Percentiles rank a stretch among this genome's conserved stretches.
These are phyloP conservation scores for Claviceps africana DNA, from an alignment of 2,329 filamentous ascomycete genomes.

Conservation along the genomic window DNA sequence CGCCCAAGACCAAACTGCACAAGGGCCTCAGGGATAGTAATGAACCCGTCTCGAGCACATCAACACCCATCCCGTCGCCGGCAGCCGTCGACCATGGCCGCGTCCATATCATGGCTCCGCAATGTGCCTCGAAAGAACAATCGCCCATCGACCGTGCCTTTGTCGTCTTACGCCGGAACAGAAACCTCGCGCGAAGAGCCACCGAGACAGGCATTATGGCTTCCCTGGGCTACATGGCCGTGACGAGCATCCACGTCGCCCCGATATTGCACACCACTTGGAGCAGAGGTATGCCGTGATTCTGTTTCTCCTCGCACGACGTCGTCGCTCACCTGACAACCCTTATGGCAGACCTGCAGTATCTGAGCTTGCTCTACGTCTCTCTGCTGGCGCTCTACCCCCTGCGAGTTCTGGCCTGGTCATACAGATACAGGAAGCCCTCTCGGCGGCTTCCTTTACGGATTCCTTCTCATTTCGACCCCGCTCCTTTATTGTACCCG, in stretches of 20 bases:
- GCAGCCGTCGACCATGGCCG: conserved; percentile 29
- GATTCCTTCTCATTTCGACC: conserved; percentile 71
- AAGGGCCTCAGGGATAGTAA: conserved; percentile 61
- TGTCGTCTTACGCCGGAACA: conserved; percentile 27
- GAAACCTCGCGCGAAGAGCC: conserved; percentile 36
- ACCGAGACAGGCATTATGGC: conserved; percentile 39
- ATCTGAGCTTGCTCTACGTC: conserved; percentile 21
- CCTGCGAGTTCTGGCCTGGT: conserved; percentile 39
- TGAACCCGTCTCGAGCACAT: conserved; percentile 38
- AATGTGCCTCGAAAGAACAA: conserved; percentile 6
- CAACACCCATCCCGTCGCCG: conserved; percentile 41
- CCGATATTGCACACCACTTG: conserved; percentile 29
- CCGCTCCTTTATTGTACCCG: conserved; percentile 81
- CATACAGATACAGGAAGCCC: conserved; percentile 25
- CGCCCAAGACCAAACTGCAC: conserved; percentile 55
- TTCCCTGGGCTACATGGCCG: conserved; percentile 34
- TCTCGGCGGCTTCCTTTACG: conserved; percentile 27
- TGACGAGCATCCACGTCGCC: conserved; percentile 31
- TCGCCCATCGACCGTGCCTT: conserved; percentile 10
- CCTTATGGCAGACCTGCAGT: conserved; percentile 26
- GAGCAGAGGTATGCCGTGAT: conserved; percentile 28
- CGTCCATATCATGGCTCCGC: conserved; percentile 11
- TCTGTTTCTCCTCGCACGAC: not conserved
- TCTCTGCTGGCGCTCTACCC: conserved; percentile 42
- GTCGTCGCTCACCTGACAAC: not conserved